Evolutionary conservation across 2,329 filamentous ascomycete genomes (phyloP).

Genomic region (Ceratocystis cacaofunesta): DNA sequence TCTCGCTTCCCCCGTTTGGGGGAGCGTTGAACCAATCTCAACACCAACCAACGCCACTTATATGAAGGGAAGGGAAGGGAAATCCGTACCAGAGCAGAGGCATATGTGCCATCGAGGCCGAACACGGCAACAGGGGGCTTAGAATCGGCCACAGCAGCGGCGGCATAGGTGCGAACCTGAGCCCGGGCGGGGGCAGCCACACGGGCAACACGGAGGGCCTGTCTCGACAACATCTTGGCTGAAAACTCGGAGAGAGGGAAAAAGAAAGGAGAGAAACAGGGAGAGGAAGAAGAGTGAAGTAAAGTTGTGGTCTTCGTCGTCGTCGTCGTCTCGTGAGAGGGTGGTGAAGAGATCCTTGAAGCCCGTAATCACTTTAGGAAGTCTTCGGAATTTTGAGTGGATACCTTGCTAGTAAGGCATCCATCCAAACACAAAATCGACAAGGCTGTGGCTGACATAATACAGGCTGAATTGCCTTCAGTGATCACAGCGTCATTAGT

Average conservation of each 20-base stretch:
- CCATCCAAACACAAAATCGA: background rate
- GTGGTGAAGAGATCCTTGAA: conserved; percentile 14
- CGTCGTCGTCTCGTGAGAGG: conserved; percentile 11
- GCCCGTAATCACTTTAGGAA: conserved; percentile 12
- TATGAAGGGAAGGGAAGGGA: background rate
- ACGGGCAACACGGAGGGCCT: conserved; percentile 40
- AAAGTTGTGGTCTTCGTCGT: conserved; percentile 19
- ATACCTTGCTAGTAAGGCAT: conserved; percentile 17
- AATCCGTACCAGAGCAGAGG: conserved; percentile 79
- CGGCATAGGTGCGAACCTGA: conserved; percentile 65
- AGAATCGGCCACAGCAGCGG: conserved; percentile 52
- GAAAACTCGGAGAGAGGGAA: background rate
- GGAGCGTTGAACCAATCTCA: background rate
- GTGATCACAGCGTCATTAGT: background rate
- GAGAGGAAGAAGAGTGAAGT: conserved; percentile 20
- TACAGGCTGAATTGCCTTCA: background rate
- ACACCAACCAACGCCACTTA: background rate
- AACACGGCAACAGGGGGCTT: conserved; percentile 85
- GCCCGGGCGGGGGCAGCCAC: conserved; percentile 45
- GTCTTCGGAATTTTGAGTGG: conserved; percentile 16
- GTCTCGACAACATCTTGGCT: conserved; percentile 41
- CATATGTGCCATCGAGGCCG: conserved; percentile 95
- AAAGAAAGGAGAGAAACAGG: conserved; percentile 17
- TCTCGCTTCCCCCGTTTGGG: too few relatives aligned
- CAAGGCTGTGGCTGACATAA: conserved; percentile 17